Evolutionary conservation across 2,329 filamentous ascomycete species (phyloP).

Genomic region (Hypoxylon sp.): DNA sequence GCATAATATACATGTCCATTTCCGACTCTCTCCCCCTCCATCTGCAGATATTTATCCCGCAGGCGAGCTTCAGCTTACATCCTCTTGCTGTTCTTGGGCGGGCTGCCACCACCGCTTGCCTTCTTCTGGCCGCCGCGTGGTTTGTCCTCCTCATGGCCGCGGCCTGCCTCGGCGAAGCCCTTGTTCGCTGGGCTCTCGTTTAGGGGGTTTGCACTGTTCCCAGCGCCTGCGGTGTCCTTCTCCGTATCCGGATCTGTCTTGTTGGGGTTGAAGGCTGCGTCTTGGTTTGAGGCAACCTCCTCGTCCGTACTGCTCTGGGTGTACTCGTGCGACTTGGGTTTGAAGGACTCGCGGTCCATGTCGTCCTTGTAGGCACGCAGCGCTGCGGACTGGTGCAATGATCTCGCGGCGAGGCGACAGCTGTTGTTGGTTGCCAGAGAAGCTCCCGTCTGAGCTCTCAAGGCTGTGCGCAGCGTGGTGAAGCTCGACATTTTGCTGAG

Average conservation of each 20-base stretch:
- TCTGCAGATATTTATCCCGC: background rate
- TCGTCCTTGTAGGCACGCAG: conserved; percentile 57
- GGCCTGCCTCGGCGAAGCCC: conserved; percentile 47
- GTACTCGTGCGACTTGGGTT: conserved; percentile 71
- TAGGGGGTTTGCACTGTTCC: conserved; percentile 48
- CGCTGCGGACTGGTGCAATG: conserved; percentile 46
- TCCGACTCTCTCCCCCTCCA: background rate
- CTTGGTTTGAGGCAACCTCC: conserved; percentile 59
- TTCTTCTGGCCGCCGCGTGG: conserved; percentile 48
- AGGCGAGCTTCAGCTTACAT: conserved; percentile 31
- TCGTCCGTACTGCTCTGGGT: conserved; percentile 72
- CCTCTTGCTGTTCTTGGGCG: conserved; percentile 44
- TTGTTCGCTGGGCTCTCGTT: conserved; percentile 56
- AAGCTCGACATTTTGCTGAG: conserved; percentile 30
- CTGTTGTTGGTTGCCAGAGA: conserved; percentile 9
- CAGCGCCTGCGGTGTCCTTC: conserved; percentile 53
- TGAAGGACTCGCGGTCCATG: conserved; percentile 68
- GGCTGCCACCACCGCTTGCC: conserved; percentile 34
- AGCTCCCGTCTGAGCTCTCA: conserved; percentile 23
- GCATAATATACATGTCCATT: conserved; percentile 8
- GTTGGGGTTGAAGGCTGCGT: conserved; percentile 73
- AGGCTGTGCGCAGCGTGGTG: conserved; percentile 33
- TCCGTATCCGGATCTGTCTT: conserved; percentile 72
- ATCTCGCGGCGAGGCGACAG: conserved; percentile 31
- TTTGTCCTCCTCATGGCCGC: conserved; percentile 39